These are phyloP conservation scores for Oryza meridionalis DNA, from an alignment of 176 grass and related monocot genomes.

Conservation along the genomic window DNA sequence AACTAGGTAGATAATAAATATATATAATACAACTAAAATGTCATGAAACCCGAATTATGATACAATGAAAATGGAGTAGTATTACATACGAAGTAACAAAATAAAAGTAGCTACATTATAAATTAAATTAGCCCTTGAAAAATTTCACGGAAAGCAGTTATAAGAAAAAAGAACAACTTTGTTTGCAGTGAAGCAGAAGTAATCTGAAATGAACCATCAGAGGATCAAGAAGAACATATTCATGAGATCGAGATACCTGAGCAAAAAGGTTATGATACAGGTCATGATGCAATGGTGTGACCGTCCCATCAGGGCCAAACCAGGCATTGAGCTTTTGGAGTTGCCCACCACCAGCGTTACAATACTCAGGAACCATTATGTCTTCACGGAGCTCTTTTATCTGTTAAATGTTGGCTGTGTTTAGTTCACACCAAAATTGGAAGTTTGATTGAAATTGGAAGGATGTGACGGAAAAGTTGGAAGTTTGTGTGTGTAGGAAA, in stretches of 20 bases:
- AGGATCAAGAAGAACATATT: neutral
- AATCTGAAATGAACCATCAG: neutral
- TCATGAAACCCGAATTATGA: neutral
- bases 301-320: conserved; percentile 77
- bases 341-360: conserved; percentile 81
- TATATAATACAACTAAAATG: neutral
- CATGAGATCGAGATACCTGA: conserved; percentile 62
- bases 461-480: too few relatives aligned
- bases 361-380: conserved; percentile 88
- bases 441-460: too few relatives aligned
- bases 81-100: neutral
- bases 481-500: too few relatives aligned
- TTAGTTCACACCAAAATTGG: too few relatives aligned
- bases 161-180: conserved; percentile 18
- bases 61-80: neutral
- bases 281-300: conserved; percentile 89
- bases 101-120: neutral
- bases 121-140: neutral
- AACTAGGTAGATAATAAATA: neutral
- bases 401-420: conserved; percentile 68
- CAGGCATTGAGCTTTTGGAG: conserved; percentile 83
- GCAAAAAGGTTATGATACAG: conserved; percentile 89
- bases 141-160: neutral
- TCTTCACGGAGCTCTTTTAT: conserved; percentile 83
- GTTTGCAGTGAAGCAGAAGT: neutral